These are phyloP conservation scores for Thalassia testudinum DNA, from an alignment of 116 monocot genomes.

Conservation along the genomic window DNA sequence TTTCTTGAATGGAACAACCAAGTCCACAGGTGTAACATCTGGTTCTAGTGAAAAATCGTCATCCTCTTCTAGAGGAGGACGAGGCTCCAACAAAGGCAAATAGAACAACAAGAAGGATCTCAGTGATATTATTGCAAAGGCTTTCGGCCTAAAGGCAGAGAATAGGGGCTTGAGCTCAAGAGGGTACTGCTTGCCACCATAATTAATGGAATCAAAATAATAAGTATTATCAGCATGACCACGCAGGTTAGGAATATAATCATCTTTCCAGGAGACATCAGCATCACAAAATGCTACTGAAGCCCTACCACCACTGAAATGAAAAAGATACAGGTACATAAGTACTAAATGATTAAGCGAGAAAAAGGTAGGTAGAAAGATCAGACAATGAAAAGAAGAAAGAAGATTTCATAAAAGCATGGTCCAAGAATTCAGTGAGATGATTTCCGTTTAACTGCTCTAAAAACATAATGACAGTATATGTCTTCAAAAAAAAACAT, in stretches of 20 bases:
- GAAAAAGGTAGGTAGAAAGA: too few species aligned
- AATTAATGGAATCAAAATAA: constrained; percentile 13
- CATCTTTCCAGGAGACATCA: constrained; percentile 25
- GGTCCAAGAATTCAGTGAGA: too few species aligned
- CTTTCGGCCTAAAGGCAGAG: constrained; percentile 68
- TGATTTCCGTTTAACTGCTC: too few species aligned
- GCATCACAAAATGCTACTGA: constrained; percentile 76
- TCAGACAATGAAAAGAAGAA: too few species aligned
- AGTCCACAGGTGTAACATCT: constrained; percentile 21
- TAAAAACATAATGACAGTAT: too few species aligned
- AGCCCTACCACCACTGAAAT: constrained; percentile 20
- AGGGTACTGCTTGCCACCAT: constrained; percentile 48
- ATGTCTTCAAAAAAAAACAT: too few species aligned
- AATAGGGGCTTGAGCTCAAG: constrained; percentile 67
- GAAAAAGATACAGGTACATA: too few species aligned
- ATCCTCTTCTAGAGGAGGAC: constrained; percentile 46
- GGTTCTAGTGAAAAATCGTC: constrained; percentile 24
- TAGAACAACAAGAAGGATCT: constrained; percentile 79
- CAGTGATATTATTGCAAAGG: constrained; percentile 55
- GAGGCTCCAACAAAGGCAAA: constrained; percentile 82
- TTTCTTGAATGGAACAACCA: constrained; percentile 66
- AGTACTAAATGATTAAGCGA: too few species aligned
- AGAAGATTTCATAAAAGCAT: too few species aligned
- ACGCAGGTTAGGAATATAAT: constrained; percentile 16
- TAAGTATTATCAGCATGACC: constrained; percentile 5